Percentiles rank a stretch among this genome's conserved stretches.
Conservation (phyloP, 2,329 filamentous ascomycete genomes). For the Venturia oleaginea region DNA sequence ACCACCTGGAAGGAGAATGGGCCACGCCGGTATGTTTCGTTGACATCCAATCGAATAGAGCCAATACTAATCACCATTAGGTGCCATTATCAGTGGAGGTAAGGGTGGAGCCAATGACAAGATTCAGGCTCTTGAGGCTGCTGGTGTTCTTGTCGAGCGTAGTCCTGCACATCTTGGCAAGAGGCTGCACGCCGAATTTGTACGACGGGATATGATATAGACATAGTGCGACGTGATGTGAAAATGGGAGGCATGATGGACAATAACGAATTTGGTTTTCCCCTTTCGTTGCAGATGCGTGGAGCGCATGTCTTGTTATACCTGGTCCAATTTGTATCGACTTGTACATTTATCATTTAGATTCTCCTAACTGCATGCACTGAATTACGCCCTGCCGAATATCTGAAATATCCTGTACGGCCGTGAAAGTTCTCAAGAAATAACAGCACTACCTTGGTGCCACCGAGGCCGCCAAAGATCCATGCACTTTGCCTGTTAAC, state of each 20-base stretch:
- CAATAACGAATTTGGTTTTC: constrained; percentile 3
- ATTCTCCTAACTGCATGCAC: background rate
- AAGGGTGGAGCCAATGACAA: constrained; percentile 98
- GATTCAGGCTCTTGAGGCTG: constrained; percentile 86
- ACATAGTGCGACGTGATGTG: background rate
- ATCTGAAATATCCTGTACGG: background rate
- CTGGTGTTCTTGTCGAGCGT: constrained; percentile 92
- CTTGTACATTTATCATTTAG: constrained; percentile 9
- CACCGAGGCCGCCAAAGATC: background rate
- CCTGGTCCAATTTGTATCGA: background rate
- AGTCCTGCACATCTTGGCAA: constrained; percentile 88
- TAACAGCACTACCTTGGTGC: background rate
- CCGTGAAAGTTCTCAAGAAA: background rate
- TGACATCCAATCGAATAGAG: background rate
- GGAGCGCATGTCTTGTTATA: background rate
- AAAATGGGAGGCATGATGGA: constrained; percentile 2
- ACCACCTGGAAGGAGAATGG: constrained; percentile 93
- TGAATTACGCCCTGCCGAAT: background rate
- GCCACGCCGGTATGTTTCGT: constrained; percentile 66
- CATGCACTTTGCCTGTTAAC: background rate
- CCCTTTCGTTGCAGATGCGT: constrained; percentile 1
- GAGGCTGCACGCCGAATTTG: constrained; percentile 89
- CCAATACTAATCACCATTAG: constrained; percentile 22
- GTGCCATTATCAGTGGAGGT: constrained; percentile 90
- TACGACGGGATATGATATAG: constrained; percentile 90